Base-by-base conservation (phyloP, 176 grass and related monocot species). In the Oropetium thomaeum region DNA sequence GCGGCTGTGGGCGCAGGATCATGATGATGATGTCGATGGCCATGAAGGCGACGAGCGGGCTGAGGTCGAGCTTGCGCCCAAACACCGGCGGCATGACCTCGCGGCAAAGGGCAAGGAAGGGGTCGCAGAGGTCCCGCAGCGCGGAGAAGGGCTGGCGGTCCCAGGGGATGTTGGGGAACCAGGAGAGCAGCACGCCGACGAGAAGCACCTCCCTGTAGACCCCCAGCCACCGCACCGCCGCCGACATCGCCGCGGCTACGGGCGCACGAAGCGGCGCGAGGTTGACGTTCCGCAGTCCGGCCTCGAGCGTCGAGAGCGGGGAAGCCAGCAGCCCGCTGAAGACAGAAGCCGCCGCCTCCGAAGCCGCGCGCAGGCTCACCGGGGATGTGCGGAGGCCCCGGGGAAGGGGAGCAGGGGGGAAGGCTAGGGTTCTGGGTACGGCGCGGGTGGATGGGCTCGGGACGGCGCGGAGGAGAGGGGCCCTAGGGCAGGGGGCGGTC, bases 141-240 rank as follows among this genome's bases (percentile, higher is more conserved):
- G 95, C 91, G 3, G 95, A 98, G 55, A 98, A 90, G 19, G 95
- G 91, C 67, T 94, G 95, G 30, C 89, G 91, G 26, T 98, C 95
- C 95, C 95, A 98, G 29, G 90, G 90, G 62, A 98, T 83, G 85
- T 98, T 94, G 67, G 95, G 95, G 80, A 98, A 98, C 95, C 95
- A 98, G 38, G 89, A 93, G 74, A 97, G 71, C 7, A 98, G 81
- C 13, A 98, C 95, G 26, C 91, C 89, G 8, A 98, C 88, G 52
- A 98, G 88, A 12, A 98, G 61, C 35, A 98, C 95, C 79, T 92
- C 91, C 68, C 91, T 67, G 81, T 93, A 98, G 4, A 98, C 84
- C n/a, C 90, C 90, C 22, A 98, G 79, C 91, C 95, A 98, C 79
- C 86, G 92, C 58, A 90, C 88, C 31, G 90, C 85, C 17, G 85